Percentiles rank a stretch among this genome's conserved stretches.
Conservation (phyloP, 2,329 filamentous ascomycete genomes). For the Xylariaceae sp. region DNA sequence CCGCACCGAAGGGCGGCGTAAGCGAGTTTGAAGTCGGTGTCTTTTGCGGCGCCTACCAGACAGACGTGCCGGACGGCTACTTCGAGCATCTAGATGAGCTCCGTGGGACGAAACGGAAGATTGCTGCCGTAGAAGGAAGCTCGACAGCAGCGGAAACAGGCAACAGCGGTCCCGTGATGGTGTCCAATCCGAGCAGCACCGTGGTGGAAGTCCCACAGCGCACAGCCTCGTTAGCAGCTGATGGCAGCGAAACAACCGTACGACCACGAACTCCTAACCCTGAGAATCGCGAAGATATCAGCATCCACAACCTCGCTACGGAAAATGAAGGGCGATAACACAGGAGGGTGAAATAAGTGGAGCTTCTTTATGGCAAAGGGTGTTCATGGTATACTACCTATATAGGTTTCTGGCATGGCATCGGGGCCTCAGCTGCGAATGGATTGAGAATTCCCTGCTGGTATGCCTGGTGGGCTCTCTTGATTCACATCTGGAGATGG, state of each 20-base stretch:
- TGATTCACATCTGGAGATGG: no score
- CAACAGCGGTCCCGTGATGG: slow-evolving; percentile 6
- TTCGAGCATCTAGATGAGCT: slow-evolving; percentile 74
- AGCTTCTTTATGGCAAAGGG: no score
- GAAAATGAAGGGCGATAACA: slow-evolving; percentile 5
- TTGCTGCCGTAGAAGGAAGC: slow-evolving; percentile 8
- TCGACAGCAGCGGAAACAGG: neutral
- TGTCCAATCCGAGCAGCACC: neutral
- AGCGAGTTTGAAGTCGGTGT: slow-evolving; percentile 83
- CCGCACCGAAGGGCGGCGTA: slow-evolving; percentile 48
- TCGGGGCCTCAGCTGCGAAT: no score
- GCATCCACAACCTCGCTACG: slow-evolving; percentile 17
- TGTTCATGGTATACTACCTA: no score
- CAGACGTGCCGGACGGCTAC: slow-evolving; percentile 73
- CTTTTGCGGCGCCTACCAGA: slow-evolving; percentile 84
- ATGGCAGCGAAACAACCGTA: neutral
- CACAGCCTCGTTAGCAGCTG: no score
- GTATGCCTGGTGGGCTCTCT: no score
- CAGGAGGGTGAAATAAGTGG: neutral
- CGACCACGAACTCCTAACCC: slow-evolving; percentile 3
- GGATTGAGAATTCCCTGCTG: no score
- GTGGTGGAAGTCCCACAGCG: neutral
- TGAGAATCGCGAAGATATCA: slow-evolving; percentile 18
- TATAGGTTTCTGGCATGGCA: no score
- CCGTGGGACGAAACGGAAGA: slow-evolving; percentile 65